A percentile compares a stretch with the other conserved stretches of the same genome.
Evolutionary conservation across 495 filamentous ascomycete species (phyloP).

Genomic region (Talaromyces borbonicus): DNA sequence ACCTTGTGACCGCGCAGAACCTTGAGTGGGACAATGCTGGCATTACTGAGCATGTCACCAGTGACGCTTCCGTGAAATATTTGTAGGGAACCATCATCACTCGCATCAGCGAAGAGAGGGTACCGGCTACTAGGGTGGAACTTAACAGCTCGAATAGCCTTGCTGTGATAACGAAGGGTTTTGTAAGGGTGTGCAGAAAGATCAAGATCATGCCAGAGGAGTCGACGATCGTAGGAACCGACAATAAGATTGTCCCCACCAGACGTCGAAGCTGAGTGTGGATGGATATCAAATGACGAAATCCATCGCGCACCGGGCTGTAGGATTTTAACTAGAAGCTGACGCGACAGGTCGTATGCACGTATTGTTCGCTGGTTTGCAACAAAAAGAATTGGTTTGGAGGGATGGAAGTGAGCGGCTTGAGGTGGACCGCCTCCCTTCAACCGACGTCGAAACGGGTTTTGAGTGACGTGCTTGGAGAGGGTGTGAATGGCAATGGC

Average conservation of each 20-base stretch:
- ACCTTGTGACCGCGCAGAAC: conserved; percentile 79
- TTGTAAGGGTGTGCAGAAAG: conserved; percentile 86
- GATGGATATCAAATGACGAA: conserved; percentile 84
- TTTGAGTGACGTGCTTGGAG: conserved; percentile 87
- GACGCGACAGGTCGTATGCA: conserved; percentile 81
- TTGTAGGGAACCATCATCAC: conserved; percentile 87
- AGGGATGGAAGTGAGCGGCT: conserved; percentile 88
- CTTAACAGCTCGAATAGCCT: conserved; percentile 78
- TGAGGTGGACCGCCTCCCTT: conserved; percentile 78
- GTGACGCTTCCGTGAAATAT: conserved; percentile 96
- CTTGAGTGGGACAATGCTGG: conserved; percentile 91
- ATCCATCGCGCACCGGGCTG: conserved; percentile 95
- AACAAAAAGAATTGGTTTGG: conserved; percentile 86
- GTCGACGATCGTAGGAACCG: conserved; percentile 83
- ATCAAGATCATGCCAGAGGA: conserved; percentile 96
- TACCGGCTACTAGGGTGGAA: conserved; percentile 71
- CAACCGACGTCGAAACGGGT: conserved; percentile 70
- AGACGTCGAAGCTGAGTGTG: conserved; percentile 40
- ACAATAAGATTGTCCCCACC: conserved; percentile 89
- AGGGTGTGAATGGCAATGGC: conserved; percentile 95
- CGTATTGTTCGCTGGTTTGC: conserved; percentile 88
- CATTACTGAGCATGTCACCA: conserved; percentile 87
- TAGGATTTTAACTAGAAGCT: conserved; percentile 81
- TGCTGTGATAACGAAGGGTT: conserved; percentile 84
- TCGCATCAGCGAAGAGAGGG: conserved; percentile 86